phyloP scores from a whole-genome alignment of 768 basidiomycete genomes.

The Amanita exitialis region DNA sequence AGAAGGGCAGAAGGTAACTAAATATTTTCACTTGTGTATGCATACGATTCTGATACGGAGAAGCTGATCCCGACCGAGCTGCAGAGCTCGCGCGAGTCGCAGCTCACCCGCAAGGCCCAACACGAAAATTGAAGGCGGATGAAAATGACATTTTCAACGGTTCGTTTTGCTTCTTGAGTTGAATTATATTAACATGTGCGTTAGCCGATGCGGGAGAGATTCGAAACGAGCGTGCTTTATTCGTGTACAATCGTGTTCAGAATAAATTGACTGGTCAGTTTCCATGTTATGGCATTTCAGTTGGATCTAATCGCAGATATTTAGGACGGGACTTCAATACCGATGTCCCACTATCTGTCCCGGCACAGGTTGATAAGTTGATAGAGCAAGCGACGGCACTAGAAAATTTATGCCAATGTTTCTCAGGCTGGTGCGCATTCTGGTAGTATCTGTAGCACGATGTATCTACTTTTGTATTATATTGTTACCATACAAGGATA shows the following conservation, averaged over 20 bases:
- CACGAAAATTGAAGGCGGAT: conserved; percentile 78
- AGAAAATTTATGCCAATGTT: conserved; percentile 95
- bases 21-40: conserved; percentile 1
- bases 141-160: conserved; percentile 93
- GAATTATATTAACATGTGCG: conserved; percentile 34
- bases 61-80: conserved; percentile 37
- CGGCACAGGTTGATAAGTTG: conserved; percentile 82
- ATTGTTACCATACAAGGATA: conserved; percentile 10
- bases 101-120: conserved; percentile 70
- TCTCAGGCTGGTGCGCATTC: conserved; percentile 92
- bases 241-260: conserved; percentile 91
- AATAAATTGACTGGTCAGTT: conserved; percentile 82
- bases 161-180: conserved; percentile 20
- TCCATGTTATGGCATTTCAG: not conserved
- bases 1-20: conserved; percentile 55
- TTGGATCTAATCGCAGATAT: not conserved
- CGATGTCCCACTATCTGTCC: conserved; percentile 60
- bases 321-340: conserved; percentile 92
- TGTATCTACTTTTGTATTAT: conserved; percentile 10
- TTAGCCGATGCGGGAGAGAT: conserved; percentile 70
- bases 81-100: conserved; percentile 58
- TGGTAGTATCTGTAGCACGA: conserved; percentile 33
- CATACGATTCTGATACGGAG: conserved; percentile 26
- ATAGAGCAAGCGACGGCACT: conserved; percentile 89
- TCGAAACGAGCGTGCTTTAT: conserved; percentile 82